Evolutionary conservation across 1,284 basidiomycete species (phyloP).

Genomic region (Sanghuangporus weigelae): DNA sequence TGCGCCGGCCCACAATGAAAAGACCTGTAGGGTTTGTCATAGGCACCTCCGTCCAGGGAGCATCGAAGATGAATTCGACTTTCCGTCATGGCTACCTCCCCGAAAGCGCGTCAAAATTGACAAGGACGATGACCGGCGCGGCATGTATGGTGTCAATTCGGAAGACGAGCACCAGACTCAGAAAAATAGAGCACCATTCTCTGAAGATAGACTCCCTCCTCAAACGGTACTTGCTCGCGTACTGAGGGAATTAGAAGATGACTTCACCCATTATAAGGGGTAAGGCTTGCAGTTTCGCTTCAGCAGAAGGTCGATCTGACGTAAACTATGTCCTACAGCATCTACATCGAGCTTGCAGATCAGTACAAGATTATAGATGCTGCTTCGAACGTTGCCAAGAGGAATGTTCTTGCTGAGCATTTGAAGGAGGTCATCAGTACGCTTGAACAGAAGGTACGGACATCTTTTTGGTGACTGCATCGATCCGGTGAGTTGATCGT

Average conservation of each 20-base stretch:
- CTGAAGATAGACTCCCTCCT: slow-evolving; percentile 52
- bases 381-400: slow-evolving; percentile 69
- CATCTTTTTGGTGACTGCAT: not conserved
- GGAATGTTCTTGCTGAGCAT: slow-evolving; percentile 79
- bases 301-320: slow-evolving; percentile 16
- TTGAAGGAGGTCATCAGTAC: slow-evolving; percentile 85
- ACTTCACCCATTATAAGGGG: slow-evolving; percentile 88
- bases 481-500: not conserved
- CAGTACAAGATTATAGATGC: slow-evolving; percentile 87
- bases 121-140: slow-evolving; percentile 16
- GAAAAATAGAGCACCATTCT: slow-evolving; percentile 23
- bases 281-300: slow-evolving; percentile 31
- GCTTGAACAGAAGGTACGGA: slow-evolving; percentile 75
- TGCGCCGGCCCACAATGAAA: slow-evolving; percentile 61
- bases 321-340: slow-evolving; percentile 38
- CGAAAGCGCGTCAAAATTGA: slow-evolving; percentile 10
- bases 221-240: slow-evolving; percentile 80
- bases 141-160: slow-evolving; percentile 34
- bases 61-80: slow-evolving; percentile 19
- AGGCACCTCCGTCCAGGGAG: slow-evolving; percentile 32
- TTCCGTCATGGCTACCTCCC: slow-evolving; percentile 25
- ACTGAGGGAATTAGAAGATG: slow-evolving; percentile 81
- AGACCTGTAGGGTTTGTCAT: slow-evolving; percentile 63
- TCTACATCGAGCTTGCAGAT: slow-evolving; percentile 84
- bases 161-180: slow-evolving; percentile 32